phyloP scores from a whole-genome alignment of 1,139 yeast genomes.

The Candida sanyaensis region DNA sequence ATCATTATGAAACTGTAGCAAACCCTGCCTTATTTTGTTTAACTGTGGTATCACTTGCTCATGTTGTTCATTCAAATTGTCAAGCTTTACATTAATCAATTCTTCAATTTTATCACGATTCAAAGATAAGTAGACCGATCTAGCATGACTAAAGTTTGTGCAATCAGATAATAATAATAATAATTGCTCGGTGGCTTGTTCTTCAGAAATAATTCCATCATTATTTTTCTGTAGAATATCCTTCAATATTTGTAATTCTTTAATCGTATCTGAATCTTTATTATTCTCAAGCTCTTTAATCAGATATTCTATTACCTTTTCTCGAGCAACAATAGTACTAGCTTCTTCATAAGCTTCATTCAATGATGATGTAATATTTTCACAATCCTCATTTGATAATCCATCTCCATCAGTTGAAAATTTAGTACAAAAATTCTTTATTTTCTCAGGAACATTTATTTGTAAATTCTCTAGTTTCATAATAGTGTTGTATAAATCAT shows the following conservation, averaged over 20 bases:
- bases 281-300: constrained; percentile 3
- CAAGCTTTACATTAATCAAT: not conserved
- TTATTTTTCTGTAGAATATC: not conserved
- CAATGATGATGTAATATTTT: constrained; percentile 16
- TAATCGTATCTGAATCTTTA: not conserved
- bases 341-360: constrained; percentile 17
- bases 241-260: not conserved
- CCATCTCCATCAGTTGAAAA: not conserved
- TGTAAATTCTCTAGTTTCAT: constrained; percentile 28
- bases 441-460: constrained; percentile 27
- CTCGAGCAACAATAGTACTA: constrained; percentile 20
- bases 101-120: constrained; percentile 1
- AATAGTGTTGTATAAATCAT: constrained; percentile 25
- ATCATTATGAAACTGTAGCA: not conserved
- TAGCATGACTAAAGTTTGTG: not conserved
- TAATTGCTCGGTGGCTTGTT: not conserved
- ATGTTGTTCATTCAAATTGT: not conserved
- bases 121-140: not conserved
- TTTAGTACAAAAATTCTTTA: constrained; percentile 26
- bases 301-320: constrained; percentile 20
- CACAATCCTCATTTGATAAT: constrained; percentile 9
- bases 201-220: not conserved
- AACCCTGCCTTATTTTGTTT: not conserved
- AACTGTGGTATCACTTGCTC: not conserved
- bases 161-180: not conserved